phyloP scores from a whole-genome alignment of 192 early-diverging fungal species.

The Dimargaris verticillata region DNA sequence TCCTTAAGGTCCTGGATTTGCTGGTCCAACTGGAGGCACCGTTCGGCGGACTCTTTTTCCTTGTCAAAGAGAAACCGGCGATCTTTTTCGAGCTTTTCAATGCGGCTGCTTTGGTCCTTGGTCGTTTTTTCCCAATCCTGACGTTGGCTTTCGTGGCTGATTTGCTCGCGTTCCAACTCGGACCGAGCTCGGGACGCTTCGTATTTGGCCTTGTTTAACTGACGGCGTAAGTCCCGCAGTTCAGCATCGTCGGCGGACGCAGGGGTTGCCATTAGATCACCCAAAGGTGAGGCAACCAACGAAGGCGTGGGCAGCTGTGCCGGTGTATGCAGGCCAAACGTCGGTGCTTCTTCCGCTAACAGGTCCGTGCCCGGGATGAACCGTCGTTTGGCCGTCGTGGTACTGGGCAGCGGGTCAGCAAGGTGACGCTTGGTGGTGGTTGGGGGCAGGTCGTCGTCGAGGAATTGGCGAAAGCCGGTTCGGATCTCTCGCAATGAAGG shows the following conservation, averaged over 20 bases:
- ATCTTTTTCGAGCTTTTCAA: slow-evolving; percentile 41
- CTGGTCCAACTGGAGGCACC: slow-evolving; percentile 14
- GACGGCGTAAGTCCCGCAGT: background rate
- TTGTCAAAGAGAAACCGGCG: slow-evolving; percentile 37
- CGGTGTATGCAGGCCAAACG: background rate
- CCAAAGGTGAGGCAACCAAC: background rate
- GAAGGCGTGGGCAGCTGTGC: background rate
- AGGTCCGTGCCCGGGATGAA: background rate
- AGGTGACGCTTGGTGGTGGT: background rate
- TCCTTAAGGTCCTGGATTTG: slow-evolving; percentile 10
- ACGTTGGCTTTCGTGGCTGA: slow-evolving; percentile 20
- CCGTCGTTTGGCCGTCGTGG: background rate
- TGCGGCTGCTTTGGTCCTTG: slow-evolving; percentile 22
- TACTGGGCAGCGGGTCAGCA: background rate
- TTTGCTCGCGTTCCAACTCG: slow-evolving; percentile 19
- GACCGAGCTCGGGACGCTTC: slow-evolving; percentile 19
- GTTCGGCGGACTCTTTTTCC: slow-evolving; percentile 22
- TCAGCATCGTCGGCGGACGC: background rate
- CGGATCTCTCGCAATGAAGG: background rate
- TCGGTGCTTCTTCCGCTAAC: background rate
- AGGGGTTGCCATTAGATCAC: background rate
- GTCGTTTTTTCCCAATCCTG: slow-evolving; percentile 18
- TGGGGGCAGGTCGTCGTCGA: background rate
- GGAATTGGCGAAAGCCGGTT: background rate
- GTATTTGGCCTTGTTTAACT: slow-evolving; percentile 6